phyloP scores from a whole-genome alignment of 169 alveolate genomes.

The Amoebophrya sp. region DNA sequence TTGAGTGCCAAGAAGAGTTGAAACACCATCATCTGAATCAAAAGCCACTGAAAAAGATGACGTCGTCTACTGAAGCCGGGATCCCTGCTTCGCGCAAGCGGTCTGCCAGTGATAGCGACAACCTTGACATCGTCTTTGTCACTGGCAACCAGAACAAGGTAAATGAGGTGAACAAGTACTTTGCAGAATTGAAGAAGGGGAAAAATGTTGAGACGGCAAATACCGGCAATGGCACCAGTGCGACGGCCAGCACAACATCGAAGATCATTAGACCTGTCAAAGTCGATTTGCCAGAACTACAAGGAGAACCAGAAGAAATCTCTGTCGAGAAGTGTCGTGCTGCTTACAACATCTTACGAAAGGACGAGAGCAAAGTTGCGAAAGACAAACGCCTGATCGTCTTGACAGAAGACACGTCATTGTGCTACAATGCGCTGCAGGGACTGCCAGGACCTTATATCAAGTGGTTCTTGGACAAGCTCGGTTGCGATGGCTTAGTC shows the following conservation, averaged over 20 bases:
- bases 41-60: too few relatives aligned
- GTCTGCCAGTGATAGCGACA: background rate
- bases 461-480: slow-evolving; percentile 10
- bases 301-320: background rate
- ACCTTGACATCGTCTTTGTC: background rate
- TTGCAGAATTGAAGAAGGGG: background rate
- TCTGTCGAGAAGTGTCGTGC: background rate
- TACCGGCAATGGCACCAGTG: background rate
- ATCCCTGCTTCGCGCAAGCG: background rate
- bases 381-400: background rate
- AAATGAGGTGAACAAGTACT: background rate
- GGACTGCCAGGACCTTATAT: background rate
- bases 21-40: too few relatives aligned
- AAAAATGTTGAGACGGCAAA: background rate
- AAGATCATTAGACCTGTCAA: background rate
- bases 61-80: too few relatives aligned
- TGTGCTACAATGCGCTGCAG: background rate
- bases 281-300: background rate
- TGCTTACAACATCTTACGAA: background rate
- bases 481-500: background rate
- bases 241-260: background rate
- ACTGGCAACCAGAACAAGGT: background rate
- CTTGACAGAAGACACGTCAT: background rate
- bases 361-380: background rate
- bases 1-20: too few relatives aligned